Percentiles rank a stretch among this genome's conserved stretches.
phyloP scores from a whole-genome alignment of 345 rosid species.

The Acer negundo region DNA sequence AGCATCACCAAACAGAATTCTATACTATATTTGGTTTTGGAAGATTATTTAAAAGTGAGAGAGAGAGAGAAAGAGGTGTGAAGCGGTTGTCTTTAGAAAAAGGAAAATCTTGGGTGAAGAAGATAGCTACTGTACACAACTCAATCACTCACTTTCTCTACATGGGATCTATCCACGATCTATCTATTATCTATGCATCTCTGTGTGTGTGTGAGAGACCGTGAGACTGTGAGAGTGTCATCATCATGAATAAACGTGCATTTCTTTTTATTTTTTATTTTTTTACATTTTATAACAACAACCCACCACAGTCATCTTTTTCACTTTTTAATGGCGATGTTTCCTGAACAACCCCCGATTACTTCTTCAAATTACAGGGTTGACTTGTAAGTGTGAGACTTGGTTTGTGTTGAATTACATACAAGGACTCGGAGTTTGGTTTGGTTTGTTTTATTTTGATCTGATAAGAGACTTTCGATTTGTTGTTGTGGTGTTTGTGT shows the following conservation, averaged over 20 bases:
- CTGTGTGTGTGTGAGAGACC: background rate
- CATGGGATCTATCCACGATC: background rate
- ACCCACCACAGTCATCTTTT: too few species aligned
- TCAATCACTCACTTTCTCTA: conserved; percentile 4
- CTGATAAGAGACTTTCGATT: background rate
- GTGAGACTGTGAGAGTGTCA: background rate
- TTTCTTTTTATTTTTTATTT: background rate
- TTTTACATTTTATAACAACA: background rate
- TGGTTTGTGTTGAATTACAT: too few species aligned
- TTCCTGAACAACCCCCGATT: background rate
- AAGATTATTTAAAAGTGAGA: conserved; percentile 22
- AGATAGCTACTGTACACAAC: conserved; percentile 22
- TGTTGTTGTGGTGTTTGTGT: background rate
- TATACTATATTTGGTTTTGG: conserved; percentile 4
- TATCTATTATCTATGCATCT: background rate
- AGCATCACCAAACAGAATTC: background rate
- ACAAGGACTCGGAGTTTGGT: too few species aligned
- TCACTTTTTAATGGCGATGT: background rate
- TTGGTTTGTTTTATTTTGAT: background rate
- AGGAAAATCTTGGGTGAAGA: conserved; percentile 22
- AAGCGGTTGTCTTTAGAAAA: conserved; percentile 9
- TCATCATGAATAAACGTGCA: conserved; percentile 44
- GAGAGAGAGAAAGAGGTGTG: background rate
- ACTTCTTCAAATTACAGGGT: background rate
- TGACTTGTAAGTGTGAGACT: background rate